A percentile compares a stretch with the other conserved stretches of the same genome.
Evolutionary conservation across 2,329 filamentous ascomycete species (phyloP).

Genomic region (Ceratocystis variospora): DNA sequence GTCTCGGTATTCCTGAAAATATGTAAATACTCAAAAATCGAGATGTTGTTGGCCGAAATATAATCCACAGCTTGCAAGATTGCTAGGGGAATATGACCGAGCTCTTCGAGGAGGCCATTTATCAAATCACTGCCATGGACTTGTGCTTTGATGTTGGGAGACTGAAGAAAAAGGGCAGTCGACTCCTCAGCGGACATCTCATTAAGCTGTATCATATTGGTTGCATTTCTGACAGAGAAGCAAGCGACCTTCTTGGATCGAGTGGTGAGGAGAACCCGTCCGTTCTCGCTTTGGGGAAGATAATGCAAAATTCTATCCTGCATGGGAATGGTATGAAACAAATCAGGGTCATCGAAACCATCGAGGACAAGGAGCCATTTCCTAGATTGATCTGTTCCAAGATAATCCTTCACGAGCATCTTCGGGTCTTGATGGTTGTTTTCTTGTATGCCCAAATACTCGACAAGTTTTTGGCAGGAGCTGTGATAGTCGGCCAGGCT

Average conservation of each 20-base stretch:
- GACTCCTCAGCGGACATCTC: background rate
- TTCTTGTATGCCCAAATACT: background rate
- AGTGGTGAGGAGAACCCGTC: slow-evolving; percentile 14
- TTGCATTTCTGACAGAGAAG: background rate
- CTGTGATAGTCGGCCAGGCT: background rate
- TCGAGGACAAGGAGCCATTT: slow-evolving; percentile 23
- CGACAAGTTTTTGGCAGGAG: background rate
- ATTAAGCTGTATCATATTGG: background rate
- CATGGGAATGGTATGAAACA: background rate
- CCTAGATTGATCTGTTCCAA: slow-evolving; percentile 20
- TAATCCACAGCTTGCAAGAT: slow-evolving; percentile 20
- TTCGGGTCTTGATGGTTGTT: background rate
- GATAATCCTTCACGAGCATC: slow-evolving; percentile 15
- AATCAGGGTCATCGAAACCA: slow-evolving; percentile 21
- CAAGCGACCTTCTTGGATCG: background rate
- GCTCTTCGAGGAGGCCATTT: background rate
- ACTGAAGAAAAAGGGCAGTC: background rate
- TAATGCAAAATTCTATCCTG: slow-evolving; percentile 19
- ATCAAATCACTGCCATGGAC: background rate
- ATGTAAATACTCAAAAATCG: background rate
- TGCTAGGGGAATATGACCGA: slow-evolving; percentile 19
- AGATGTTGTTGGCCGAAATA: slow-evolving; percentile 11
- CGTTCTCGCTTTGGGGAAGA: slow-evolving; percentile 23
- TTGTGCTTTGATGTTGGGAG: too few relatives aligned
- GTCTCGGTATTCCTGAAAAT: background rate